Base-by-base conservation (phyloP, 208 protist genomes). In the Leishmania aethiopica region DNA sequence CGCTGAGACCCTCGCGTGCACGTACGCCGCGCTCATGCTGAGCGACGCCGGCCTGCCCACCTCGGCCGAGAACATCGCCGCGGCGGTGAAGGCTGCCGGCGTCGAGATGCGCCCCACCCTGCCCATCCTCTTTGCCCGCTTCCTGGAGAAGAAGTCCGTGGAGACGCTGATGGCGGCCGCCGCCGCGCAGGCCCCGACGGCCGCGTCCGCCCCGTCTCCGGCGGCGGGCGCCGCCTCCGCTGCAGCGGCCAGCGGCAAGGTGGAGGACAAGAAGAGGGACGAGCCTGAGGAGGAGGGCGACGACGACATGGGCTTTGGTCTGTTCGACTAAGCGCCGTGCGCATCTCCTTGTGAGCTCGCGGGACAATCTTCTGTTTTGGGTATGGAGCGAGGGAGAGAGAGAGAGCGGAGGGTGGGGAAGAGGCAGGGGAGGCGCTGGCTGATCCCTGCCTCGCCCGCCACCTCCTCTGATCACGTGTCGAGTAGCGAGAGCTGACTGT, bases 241-340 rank as follows among this genome's bases (percentile, higher is more conserved):
- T 35, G 91, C 87, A 2, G 88, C 84, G 55, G 53, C 15, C 15
- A 7, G 15, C 53, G 47, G 47, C 47, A 49, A 49, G 47, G 47
- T 7, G 47, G 47, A 49, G 47, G 47, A 49, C 47, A 85, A 88
- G 77, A 80, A 92, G 79, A 76, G 86, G 72, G 91, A 92, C 82
- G 84, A 80, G 71, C 84, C 81, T n/a, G 92, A 96, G 81, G 92
- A 95, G 77, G 92, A 98, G 81, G 93, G 91, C 75, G 94, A 97
- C 77, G 96, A 97, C 83, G 92, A 94, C 53, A 97, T 96, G 93
- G 95, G 92, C 81, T 96, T 98, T 80, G 95, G 93, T 90, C 94
- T 98, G 79, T 98, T 98, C 85, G 95, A 98, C 88, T 98, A 13
- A 60, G 25, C 55, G 55, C 6, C 37, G n/a, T n/a, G n/a, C n/a